Conservation (phyloP, 495 filamentous ascomycete species). For the Tuber borchii region DNA sequence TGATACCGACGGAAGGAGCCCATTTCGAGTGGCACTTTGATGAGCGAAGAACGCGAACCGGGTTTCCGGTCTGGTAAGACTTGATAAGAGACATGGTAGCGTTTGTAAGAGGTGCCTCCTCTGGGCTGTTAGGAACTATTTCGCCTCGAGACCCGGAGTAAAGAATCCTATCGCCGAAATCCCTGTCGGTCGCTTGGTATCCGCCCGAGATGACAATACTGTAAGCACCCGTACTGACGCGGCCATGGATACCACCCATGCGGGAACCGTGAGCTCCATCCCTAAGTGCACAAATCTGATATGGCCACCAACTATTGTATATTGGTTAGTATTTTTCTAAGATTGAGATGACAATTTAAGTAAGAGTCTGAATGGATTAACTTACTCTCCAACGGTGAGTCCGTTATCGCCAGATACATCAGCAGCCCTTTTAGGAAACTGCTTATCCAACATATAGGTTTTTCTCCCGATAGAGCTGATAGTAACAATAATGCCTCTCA, state of each 20-base stretch:
- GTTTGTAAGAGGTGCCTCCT: conserved; percentile 26
- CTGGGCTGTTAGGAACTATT: conserved; percentile 14
- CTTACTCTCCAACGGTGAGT: conserved; percentile 43
- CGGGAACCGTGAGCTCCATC: conserved; percentile 50
- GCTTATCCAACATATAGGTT: conserved; percentile 40
- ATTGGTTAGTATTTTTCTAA: not conserved
- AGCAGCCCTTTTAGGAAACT: conserved; percentile 20
- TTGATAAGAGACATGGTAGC: conserved; percentile 44
- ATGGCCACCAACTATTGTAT: conserved; percentile 47
- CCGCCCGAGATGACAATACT: conserved; percentile 46
- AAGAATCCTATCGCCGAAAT: conserved; percentile 46
- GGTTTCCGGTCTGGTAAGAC: conserved; percentile 31
- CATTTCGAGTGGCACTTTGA: conserved; percentile 15
- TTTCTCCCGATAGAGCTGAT: conserved; percentile 13
- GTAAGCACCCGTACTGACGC: conserved; percentile 43
- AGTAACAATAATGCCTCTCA: conserved; percentile 44
- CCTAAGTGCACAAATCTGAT: conserved; percentile 47
- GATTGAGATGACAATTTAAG: not conserved
- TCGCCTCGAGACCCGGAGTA: conserved; percentile 48
- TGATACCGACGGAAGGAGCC: conserved; percentile 46
- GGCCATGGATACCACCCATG: conserved; percentile 49
- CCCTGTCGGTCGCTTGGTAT: conserved; percentile 48
- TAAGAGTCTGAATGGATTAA: not conserved
- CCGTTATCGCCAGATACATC: conserved; percentile 49
- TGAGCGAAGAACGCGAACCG: conserved; percentile 50